Evolutionary conservation across 495 filamentous ascomycete species (phyloP).

Genomic region (Pseudevernia furfuracea): DNA sequence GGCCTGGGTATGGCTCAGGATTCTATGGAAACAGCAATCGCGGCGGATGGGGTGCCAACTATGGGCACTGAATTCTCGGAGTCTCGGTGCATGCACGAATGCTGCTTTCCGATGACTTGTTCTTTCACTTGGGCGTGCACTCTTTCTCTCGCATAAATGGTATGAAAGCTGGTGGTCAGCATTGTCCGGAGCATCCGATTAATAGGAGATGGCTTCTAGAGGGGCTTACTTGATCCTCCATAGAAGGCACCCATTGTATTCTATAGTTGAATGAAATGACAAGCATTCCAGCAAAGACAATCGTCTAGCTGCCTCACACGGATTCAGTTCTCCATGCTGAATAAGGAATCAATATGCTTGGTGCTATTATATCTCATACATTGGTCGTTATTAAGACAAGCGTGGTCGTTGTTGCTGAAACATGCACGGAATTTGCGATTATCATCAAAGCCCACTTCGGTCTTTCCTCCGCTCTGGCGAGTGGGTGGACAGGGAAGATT

Average conservation of each 20-base stretch:
- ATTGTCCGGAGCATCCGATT: constrained; percentile 1
- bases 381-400: neutral
- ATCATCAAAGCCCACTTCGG: no score
- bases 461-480: neutral
- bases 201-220: constrained; percentile 10
- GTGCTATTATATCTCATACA: no score
- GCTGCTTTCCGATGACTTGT: neutral
- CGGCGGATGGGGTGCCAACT: constrained; percentile 65
- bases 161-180: constrained; percentile 4
- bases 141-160: constrained; percentile 13
- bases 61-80: constrained; percentile 34
- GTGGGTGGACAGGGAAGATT: no score
- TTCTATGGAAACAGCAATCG: constrained; percentile 44
- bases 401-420: neutral
- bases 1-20: constrained; percentile 49
- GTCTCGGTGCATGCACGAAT: neutral
- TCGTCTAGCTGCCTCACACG: neutral
- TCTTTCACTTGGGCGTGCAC: constrained; percentile 5
- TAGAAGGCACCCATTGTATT: constrained; percentile 8
- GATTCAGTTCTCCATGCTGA: no score
- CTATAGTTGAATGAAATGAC: constrained; percentile 6
- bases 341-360: no score
- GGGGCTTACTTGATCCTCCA: neutral
- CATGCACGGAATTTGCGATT: no score
- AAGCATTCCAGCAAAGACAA: neutral